phyloP scores from a whole-genome alignment of 805 yeast species.

The Pichia deserticola region DNA sequence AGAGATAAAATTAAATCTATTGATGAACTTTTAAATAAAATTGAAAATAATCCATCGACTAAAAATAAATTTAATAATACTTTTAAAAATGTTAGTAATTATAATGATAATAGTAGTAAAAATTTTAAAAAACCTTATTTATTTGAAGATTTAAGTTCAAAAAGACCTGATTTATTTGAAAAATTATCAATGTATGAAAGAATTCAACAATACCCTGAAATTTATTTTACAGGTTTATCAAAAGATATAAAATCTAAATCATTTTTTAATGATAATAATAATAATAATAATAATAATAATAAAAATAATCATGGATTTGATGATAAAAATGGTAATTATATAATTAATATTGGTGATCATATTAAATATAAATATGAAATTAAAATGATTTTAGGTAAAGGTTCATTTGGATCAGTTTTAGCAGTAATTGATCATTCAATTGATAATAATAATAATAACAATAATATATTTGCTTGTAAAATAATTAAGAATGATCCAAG shows the following conservation, averaged over 20 bases:
- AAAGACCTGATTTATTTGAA: slow-evolving; percentile 16
- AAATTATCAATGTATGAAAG: slow-evolving; percentile 47
- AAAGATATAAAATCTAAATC: slow-evolving; percentile 30
- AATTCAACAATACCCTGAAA: slow-evolving; percentile 35
- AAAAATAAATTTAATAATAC: neutral
- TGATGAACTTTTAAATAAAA: neutral
- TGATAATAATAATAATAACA: no score
- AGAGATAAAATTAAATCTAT: neutral
- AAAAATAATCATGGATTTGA: slow-evolving; percentile 62
- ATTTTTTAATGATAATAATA: no score
- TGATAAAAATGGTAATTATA: slow-evolving; percentile 58
- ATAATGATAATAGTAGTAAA: neutral
- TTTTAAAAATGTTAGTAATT: no score
- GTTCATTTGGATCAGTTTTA: slow-evolving; percentile 77
- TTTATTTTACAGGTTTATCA: slow-evolving; percentile 44
- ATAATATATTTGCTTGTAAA: slow-evolving; percentile 60
- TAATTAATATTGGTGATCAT: slow-evolving; percentile 54
- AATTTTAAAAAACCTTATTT: neutral
- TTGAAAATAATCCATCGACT: neutral
- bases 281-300: no score
- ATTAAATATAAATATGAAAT: slow-evolving; percentile 69
- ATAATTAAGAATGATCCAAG: slow-evolving; percentile 66
- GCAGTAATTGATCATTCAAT: slow-evolving; percentile 52
- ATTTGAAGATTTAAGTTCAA: slow-evolving; percentile 14
- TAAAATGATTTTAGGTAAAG: slow-evolving; percentile 54